phyloP scores from a whole-genome alignment of 768 basidiomycete species.

The Podaxis sp. region DNA sequence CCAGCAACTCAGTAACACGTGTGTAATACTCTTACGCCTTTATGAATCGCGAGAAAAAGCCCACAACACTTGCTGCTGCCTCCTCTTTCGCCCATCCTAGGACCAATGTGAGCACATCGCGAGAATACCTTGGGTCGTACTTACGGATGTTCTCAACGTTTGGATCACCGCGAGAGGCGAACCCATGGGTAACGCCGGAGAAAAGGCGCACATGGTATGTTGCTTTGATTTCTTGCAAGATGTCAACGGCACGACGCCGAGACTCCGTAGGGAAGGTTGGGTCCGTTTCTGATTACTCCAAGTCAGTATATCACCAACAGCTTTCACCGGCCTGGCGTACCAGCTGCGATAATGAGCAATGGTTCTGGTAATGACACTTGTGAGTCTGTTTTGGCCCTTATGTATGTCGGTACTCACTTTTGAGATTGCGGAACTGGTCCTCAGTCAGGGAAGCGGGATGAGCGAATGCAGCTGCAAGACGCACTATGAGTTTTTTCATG shows the following conservation, averaged over 20 bases:
- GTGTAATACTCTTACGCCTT: constrained; percentile 1
- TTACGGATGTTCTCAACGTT: constrained; percentile 35
- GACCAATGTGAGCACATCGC: not conserved
- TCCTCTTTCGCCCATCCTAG: constrained; percentile 61
- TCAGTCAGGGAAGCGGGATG: constrained; percentile 50
- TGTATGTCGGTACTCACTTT: constrained; percentile 30
- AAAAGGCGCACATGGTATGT: constrained; percentile 57
- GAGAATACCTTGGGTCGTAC: constrained; percentile 11
- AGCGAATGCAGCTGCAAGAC: constrained; percentile 43
- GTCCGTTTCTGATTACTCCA: constrained; percentile 41
- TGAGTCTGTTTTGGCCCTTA: not conserved
- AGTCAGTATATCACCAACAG: not conserved
- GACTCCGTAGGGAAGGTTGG: constrained; percentile 45
- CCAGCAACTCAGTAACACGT: not conserved
- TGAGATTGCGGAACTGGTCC: constrained; percentile 42
- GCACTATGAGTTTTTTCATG: not conserved
- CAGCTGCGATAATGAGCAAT: constrained; percentile 51
- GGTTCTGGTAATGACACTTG: constrained; percentile 34
- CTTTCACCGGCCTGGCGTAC: constrained; percentile 19
- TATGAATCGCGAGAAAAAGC: constrained; percentile 48
- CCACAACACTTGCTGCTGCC: constrained; percentile 43
- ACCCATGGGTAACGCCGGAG: constrained; percentile 45
- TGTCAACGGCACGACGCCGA: constrained; percentile 53
- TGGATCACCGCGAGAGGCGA: constrained; percentile 42
- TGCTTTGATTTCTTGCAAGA: constrained; percentile 44